Base-by-base conservation (phyloP, 305 asterid genomes). In the Fraxinus velutina region DNA sequence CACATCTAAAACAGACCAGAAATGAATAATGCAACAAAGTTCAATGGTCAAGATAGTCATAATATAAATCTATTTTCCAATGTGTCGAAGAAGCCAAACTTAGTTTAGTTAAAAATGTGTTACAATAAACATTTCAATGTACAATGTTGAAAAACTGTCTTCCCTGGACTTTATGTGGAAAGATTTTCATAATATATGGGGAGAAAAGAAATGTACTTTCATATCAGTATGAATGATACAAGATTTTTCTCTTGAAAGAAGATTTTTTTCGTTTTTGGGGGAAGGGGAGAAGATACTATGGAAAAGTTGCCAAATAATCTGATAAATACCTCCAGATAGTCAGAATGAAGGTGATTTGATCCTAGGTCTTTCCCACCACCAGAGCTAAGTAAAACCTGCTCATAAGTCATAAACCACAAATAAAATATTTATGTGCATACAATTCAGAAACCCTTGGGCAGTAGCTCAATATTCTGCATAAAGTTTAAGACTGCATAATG, bases 251-350 rank as follows among this genome's bases (percentile, higher is more conserved):
- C 32, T 22, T 60, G 17, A 24, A 44, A 29, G 3, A 44, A 29
- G 3, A 7, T 24, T 22, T 13, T 22, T 39, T 75, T 9, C 5
- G 1, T 42, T 37, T 17, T 27, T 42, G 21, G 24, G 79, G 79
- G 5, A 10, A 37, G 42, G 13, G 32, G 13, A 3, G 19, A 33
- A 12, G 55, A 75, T 37, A 36, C 60, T 68, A 42, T 75, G 73
- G 76, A 78, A 79, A 55, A 78, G 77, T 72, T 8, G 32, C 62
- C 77, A 37, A 79, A 32, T 76, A 68, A 29, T n/a, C 36, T 10
- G 4, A 68, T 17, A 68, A 29, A 68, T 82, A 96, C 99, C 98
- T 93, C 99, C 79, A 96, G 89, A 90, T 88, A 93, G 84, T 96
- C 99, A 42, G 84, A 86, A 85, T 82, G 94, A 86, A 91, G 92